Percentiles rank a stretch among this genome's conserved stretches.
These are phyloP conservation scores for Bipolaris oryzae DNA, from an alignment of 2,329 filamentous ascomycete species.

Conservation along the genomic window DNA sequence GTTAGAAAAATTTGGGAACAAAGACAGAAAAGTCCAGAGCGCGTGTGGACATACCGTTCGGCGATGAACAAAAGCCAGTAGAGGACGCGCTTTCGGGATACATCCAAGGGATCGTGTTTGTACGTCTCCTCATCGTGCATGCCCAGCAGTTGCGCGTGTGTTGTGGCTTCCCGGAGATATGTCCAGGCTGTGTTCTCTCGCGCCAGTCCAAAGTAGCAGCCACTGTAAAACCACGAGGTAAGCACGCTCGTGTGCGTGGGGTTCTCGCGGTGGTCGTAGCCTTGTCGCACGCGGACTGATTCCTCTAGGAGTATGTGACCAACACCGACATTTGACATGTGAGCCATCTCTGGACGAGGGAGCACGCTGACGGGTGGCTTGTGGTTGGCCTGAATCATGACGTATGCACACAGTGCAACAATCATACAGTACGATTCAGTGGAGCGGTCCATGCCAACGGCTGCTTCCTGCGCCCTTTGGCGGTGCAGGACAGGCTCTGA, in stretches of 20 bases:
- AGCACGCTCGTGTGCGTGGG: conserved; percentile 62
- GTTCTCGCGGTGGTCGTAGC: conserved; percentile 64
- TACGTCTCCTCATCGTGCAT: conserved; percentile 66
- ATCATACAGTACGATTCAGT: conserved; percentile 65
- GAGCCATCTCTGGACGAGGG: conserved; percentile 52
- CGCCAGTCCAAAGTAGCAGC: conserved; percentile 66
- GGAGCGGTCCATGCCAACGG: conserved; percentile 58
- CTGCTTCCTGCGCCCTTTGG: conserved; percentile 58
- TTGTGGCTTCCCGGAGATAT: conserved; percentile 66
- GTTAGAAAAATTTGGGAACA: conserved; percentile 10
- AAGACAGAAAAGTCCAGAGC: not conserved
- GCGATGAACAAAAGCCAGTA: conserved; percentile 70
- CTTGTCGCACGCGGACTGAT: conserved; percentile 61
- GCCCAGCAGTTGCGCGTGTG: conserved; percentile 63
- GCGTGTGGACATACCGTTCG: conserved; percentile 55
- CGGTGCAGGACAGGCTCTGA: conserved; percentile 66
- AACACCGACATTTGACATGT: conserved; percentile 52
- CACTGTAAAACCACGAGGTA: conserved; percentile 67
- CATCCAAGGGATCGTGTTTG: conserved; percentile 57
- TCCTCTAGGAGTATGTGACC: conserved; percentile 65
- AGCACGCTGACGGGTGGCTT: conserved; percentile 52
- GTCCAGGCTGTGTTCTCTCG: conserved; percentile 68
- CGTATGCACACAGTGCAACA: conserved; percentile 57
- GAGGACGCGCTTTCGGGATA: conserved; percentile 60
- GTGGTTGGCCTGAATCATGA: conserved; percentile 58